These are phyloP conservation scores for Penicillium frequentans DNA, from an alignment of 2,329 filamentous ascomycete species.

Conservation along the genomic window DNA sequence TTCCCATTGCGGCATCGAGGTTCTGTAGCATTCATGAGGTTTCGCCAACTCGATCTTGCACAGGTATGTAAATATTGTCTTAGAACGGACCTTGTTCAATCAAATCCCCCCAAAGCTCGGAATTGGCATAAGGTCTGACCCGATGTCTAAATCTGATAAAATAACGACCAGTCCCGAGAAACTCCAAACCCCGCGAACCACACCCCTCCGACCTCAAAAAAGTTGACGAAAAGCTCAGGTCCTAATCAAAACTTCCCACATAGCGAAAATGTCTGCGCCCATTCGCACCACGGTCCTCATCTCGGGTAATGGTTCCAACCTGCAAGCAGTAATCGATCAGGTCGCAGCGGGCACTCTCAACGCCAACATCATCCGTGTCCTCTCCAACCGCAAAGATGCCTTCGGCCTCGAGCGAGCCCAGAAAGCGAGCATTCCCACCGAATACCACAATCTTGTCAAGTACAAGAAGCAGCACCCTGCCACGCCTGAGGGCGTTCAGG, in stretches of 20 bases:
- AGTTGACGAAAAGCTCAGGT: not conserved
- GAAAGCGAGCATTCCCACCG: constrained; percentile 65
- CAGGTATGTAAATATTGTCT: not conserved
- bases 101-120: not conserved
- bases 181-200: not conserved
- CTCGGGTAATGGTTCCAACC: constrained; percentile 73
- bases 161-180: not conserved
- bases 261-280: constrained; percentile 29
- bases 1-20: constrained; percentile 7
- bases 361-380: constrained; percentile 61
- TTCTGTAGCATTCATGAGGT: not conserved
- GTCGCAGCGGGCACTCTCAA: constrained; percentile 50
- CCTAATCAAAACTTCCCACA: not conserved
- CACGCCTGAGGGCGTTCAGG: constrained; percentile 50
- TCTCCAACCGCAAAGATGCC: constrained; percentile 65
- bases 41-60: not conserved
- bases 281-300: constrained; percentile 66
- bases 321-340: constrained; percentile 73
- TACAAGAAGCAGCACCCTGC: constrained; percentile 69
- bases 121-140: not conserved
- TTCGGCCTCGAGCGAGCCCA: constrained; percentile 64
- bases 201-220: not conserved
- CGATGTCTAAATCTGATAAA: not conserved
- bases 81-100: not conserved
- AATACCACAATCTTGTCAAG: constrained; percentile 78